Evolutionary conservation across 495 filamentous ascomycete species (phyloP).

Genomic region (Podospora comata): DNA sequence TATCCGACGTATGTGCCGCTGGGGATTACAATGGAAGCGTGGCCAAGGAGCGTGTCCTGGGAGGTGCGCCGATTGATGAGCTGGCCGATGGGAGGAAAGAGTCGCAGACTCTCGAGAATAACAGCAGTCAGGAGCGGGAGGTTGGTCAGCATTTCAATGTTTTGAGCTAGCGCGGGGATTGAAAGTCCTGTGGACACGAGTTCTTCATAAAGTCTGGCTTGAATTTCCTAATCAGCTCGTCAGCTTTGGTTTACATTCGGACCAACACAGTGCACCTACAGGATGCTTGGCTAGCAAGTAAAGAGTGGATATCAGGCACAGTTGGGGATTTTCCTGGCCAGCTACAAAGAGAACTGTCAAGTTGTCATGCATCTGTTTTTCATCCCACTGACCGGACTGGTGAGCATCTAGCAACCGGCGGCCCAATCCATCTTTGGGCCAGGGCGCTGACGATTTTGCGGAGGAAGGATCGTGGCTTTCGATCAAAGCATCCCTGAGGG

Average conservation of each 20-base stretch:
- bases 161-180: background rate
- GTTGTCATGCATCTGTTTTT: conserved; percentile 37
- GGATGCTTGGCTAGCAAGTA: conserved; percentile 36
- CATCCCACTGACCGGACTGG: conserved; percentile 13
- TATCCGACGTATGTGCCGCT: conserved; percentile 24
- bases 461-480: conserved; percentile 10
- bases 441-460: background rate
- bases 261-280: background rate
- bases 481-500: conserved; percentile 13
- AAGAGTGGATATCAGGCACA: conserved; percentile 32
- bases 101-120: conserved; percentile 34
- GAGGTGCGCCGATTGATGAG: conserved; percentile 34
- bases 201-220: conserved; percentile 14
- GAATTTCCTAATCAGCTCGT: conserved; percentile 7
- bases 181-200: background rate
- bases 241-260: background rate
- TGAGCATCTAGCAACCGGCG: conserved; percentile 18
- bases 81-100: conserved; percentile 39
- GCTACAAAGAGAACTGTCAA: conserved; percentile 37
- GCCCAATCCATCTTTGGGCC: conserved; percentile 11
- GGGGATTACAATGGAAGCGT: conserved; percentile 23
- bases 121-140: conserved; percentile 19
- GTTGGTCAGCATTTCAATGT: conserved; percentile 9
- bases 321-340: conserved; percentile 41
- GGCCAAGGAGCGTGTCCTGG: conserved; percentile 24